These are phyloP conservation scores for Cenchrus purpureus DNA, from an alignment of 176 grass and related monocot genomes.

Conservation along the genomic window DNA sequence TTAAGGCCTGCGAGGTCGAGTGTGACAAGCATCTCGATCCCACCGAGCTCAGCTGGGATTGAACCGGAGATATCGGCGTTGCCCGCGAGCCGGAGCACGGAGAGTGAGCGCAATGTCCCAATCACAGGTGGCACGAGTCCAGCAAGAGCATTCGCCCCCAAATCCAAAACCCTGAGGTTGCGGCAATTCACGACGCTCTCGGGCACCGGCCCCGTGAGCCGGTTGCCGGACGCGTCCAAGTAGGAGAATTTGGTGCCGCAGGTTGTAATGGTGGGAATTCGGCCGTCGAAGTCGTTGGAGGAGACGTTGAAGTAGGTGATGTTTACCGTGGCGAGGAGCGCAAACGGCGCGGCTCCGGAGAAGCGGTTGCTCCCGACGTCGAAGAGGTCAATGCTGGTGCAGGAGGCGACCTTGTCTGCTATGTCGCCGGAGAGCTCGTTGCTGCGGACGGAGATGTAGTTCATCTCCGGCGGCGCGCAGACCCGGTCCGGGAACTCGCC, in stretches of 20 bases:
- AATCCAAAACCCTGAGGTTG: slow-evolving; percentile 71
- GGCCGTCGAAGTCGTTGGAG: slow-evolving; percentile 76
- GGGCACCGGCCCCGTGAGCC: slow-evolving; percentile 60
- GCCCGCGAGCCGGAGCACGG: slow-evolving; percentile 60
- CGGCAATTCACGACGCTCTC: slow-evolving; percentile 59
- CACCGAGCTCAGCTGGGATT: slow-evolving; percentile 69
- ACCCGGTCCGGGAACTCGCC: slow-evolving; percentile 68
- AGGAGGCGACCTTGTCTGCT: slow-evolving; percentile 48
- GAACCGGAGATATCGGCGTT: slow-evolving; percentile 59
- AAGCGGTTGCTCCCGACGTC: slow-evolving; percentile 85
- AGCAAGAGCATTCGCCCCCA: slow-evolving; percentile 68
- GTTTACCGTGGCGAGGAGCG: slow-evolving; percentile 58
- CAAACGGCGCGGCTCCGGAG: slow-evolving; percentile 62
- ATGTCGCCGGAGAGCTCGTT: slow-evolving; percentile 71
- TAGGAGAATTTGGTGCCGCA: slow-evolving; percentile 64
- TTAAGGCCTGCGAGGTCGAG: slow-evolving; percentile 76
- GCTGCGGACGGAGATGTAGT: slow-evolving; percentile 76
- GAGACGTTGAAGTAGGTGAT: slow-evolving; percentile 98
- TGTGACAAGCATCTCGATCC: slow-evolving; percentile 73
- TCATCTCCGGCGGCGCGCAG: slow-evolving; percentile 75
- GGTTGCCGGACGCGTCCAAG: slow-evolving; percentile 82
- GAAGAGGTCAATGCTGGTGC: slow-evolving; percentile 74
- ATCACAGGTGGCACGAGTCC: slow-evolving; percentile 69
- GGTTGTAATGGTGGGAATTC: slow-evolving; percentile 59
- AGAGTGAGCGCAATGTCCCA: slow-evolving; percentile 73